Conservation (phyloP, 345 rosid species). For the Diplotaxis tenuifolia region DNA sequence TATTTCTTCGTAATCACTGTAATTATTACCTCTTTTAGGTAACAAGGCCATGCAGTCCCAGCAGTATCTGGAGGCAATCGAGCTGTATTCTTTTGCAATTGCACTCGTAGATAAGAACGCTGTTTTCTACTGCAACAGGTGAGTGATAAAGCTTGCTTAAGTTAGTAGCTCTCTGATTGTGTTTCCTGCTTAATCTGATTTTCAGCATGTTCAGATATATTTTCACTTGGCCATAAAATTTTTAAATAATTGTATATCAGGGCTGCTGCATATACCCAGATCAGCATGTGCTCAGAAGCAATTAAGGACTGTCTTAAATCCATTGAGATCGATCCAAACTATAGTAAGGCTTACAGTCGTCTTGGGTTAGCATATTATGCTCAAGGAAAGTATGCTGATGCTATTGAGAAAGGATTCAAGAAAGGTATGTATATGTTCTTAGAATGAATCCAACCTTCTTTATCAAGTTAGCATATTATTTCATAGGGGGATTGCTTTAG, state of each 20-base stretch:
- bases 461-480: constrained; percentile 5
- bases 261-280: constrained; percentile 89
- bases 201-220: constrained; percentile 5
- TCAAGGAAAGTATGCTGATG: constrained; percentile 66
- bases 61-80: constrained; percentile 65
- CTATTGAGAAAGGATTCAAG: constrained; percentile 79
- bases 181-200: constrained; percentile 5
- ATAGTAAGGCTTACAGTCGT: constrained; percentile 89
- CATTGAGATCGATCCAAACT: constrained; percentile 68
- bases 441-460: neutral
- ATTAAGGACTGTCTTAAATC: constrained; percentile 76
- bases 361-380: constrained; percentile 84
- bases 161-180: constrained; percentile 17
- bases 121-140: constrained; percentile 91
- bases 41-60: constrained; percentile 78
- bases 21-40: constrained; percentile 44
- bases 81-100: constrained; percentile 73
- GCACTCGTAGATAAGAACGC: constrained; percentile 64
- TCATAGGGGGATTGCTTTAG: neutral
- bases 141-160: constrained; percentile 7
- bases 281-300: constrained; percentile 61
- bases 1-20: neutral
- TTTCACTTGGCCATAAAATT: neutral
- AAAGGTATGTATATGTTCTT: constrained; percentile 53
- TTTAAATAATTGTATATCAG: constrained; percentile 36